Base-by-base conservation (phyloP, 345 rosid species). In the Citrus cavaleriei region DNA sequence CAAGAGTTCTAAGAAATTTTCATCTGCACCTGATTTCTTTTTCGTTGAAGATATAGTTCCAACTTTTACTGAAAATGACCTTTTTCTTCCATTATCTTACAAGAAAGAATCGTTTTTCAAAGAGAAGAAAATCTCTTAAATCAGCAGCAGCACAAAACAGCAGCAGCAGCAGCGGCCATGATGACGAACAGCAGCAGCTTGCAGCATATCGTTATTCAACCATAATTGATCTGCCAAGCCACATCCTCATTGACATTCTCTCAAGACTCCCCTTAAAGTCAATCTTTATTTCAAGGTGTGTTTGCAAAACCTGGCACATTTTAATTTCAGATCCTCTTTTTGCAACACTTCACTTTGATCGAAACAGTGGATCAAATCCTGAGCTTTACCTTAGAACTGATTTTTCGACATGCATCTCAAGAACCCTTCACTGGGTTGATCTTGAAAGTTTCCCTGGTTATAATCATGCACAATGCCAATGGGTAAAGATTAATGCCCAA, bases 321-420 rank as follows among this genome's bases (percentile, higher is more conserved):
- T 19, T 69, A 22, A 74, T 79, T 32, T 77, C 77, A 3, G 54
- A 70, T 38, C 69, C 80, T 55, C 42, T 28, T 58, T 82, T 82
- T 78, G 46, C 80, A n/a, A 63, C 22, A 6, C 62, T 46, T 2
- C 51, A 68, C 14, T 58, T 10, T 64, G 34, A 28, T 65, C 65
- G 58, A 54, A 54, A 54, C 51, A 46, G 51, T 54, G 13, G 71
- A 55, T 28, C 67, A 18, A 64, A 75, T 30, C 12, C 21, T n/a
- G 73, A 78, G 27, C 77, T 75, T 14, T 75, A 69, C 73, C 81
- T 78, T 42, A 55, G 85, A 55, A 70, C 62, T 6, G 68, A 69
- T 62, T 54, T 16, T 30, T 19, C 68, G 6, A 63, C 51, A 3
- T 2, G 34, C 22, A 10, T 63, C 1, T 78, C 82, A 13, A 75